These are phyloP conservation scores for Colletotrichum eremochloae DNA, from an alignment of 2,329 filamentous ascomycete genomes.

Conservation along the genomic window DNA sequence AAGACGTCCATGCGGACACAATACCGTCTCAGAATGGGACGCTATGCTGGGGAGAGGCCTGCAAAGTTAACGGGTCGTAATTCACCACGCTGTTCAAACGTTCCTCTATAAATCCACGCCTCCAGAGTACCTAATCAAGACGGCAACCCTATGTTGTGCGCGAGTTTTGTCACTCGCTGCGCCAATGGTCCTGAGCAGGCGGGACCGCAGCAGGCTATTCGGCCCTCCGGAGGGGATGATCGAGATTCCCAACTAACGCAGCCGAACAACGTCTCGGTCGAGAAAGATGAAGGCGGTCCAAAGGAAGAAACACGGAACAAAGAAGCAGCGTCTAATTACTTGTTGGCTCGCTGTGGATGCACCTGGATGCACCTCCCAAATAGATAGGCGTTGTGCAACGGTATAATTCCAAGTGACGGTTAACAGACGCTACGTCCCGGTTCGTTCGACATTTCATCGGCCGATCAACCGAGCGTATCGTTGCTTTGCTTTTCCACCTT, in stretches of 20 bases:
- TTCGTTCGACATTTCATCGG: slow-evolving; percentile 33
- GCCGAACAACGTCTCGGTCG: not conserved
- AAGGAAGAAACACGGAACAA: slow-evolving; percentile 9
- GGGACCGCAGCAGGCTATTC: slow-evolving; percentile 9
- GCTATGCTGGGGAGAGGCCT: slow-evolving; percentile 30
- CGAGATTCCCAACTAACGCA: slow-evolving; percentile 22
- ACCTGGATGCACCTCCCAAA: not conserved
- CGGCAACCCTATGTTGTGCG: slow-evolving; percentile 3
- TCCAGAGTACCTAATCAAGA: not conserved
- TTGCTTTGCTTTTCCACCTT: slow-evolving; percentile 5
- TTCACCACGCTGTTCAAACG: slow-evolving; percentile 20
- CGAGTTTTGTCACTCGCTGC: slow-evolving; percentile 21
- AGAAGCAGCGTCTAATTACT: not conserved
- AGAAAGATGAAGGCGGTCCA: not conserved
- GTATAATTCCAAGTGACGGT: not conserved
- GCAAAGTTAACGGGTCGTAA: slow-evolving; percentile 7
- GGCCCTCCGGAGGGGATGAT: slow-evolving; percentile 21
- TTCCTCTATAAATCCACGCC: slow-evolving; percentile 12
- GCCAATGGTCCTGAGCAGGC: slow-evolving; percentile 7
- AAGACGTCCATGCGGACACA: slow-evolving; percentile 27
- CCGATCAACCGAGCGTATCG: slow-evolving; percentile 25
- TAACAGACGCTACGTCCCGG: slow-evolving; percentile 16
- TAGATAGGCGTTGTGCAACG: not conserved
- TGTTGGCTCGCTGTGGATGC: not conserved
- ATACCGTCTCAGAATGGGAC: slow-evolving; percentile 33